Percentiles rank a stretch among this genome's conserved stretches.
phyloP scores from a whole-genome alignment of 805 yeast species.

The Clavispora vitiphila region DNA sequence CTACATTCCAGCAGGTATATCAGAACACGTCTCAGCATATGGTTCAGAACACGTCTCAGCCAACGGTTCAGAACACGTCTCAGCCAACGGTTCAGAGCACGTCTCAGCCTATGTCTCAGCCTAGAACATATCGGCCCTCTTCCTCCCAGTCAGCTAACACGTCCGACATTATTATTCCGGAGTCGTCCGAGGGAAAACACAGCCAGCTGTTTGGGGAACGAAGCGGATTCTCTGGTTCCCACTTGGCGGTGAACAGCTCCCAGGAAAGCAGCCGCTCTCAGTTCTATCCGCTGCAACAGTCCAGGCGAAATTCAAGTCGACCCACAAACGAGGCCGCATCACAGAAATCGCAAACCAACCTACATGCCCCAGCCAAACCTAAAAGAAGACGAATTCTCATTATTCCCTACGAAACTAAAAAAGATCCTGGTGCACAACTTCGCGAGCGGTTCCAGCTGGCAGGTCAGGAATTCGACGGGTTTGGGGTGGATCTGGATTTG shows the following conservation, averaged over 20 bases:
- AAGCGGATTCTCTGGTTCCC: background rate
- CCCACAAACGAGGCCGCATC: no score
- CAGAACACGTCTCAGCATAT: no score
- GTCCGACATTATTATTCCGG: background rate
- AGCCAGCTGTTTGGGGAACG: background rate
- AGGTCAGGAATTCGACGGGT: conserved; percentile 7
- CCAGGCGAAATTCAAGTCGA: no score
- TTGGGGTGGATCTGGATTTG: conserved; percentile 1
- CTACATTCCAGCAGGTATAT: no score
- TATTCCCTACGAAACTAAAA: background rate
- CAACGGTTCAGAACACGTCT: no score
- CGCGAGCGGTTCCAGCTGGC: conserved; percentile 3
- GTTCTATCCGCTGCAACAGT: no score
- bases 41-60: no score
- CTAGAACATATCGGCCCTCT: background rate
- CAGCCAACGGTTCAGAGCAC: no score
- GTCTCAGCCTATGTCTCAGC: no score
- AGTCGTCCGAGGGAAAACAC: background rate
- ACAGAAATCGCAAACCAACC: no score
- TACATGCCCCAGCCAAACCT: background rate
- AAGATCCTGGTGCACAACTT: conserved; percentile 3
- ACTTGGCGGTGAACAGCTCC: background rate
- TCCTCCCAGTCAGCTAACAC: background rate
- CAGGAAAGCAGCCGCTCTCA: background rate
- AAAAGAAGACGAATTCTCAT: background rate